Conservation (phyloP, 176 grass and related monocot genomes). For the Bonia amplexicaulis region DNA sequence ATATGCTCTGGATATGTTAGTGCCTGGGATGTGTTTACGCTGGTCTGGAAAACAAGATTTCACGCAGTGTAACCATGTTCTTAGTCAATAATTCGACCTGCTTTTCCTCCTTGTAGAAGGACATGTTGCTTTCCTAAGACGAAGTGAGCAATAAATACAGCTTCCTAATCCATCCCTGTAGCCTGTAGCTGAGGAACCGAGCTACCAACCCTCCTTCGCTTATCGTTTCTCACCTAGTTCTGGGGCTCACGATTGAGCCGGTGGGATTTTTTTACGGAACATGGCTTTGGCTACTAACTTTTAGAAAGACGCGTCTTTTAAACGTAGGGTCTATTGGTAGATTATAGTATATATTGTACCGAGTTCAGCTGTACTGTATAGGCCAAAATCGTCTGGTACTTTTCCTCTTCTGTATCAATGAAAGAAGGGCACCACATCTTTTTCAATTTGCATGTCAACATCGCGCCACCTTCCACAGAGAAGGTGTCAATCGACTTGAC, state of each 20-base stretch:
- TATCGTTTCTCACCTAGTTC: not conserved
- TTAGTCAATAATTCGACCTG: not conserved
- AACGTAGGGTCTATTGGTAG: not conserved
- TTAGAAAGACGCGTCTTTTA: too few relatives aligned
- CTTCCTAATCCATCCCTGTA: not conserved
- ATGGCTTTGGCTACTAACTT: too few relatives aligned
- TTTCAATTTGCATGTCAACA: slow-evolving; percentile 27
- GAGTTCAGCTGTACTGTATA: too few relatives aligned
- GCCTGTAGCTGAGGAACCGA: slow-evolving; percentile 5
- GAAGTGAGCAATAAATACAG: not conserved
- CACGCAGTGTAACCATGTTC: too few relatives aligned
- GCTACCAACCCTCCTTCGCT: not conserved
- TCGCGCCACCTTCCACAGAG: slow-evolving; percentile 21
- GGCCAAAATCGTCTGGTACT: too few relatives aligned
- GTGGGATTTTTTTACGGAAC: not conserved
- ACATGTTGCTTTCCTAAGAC: not conserved
- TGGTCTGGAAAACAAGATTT: too few relatives aligned
- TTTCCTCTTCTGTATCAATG: not conserved
- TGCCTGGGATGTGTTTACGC: too few relatives aligned
- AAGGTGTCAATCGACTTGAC: slow-evolving; percentile 23
- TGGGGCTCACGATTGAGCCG: too few relatives aligned
- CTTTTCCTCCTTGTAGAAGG: not conserved
- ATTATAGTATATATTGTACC: too few relatives aligned
- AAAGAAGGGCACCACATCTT: not conserved
- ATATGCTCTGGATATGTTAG: too few relatives aligned